Conservation (phyloP, 805 yeast genomes). For the Myxozyma melibiosi region DNA sequence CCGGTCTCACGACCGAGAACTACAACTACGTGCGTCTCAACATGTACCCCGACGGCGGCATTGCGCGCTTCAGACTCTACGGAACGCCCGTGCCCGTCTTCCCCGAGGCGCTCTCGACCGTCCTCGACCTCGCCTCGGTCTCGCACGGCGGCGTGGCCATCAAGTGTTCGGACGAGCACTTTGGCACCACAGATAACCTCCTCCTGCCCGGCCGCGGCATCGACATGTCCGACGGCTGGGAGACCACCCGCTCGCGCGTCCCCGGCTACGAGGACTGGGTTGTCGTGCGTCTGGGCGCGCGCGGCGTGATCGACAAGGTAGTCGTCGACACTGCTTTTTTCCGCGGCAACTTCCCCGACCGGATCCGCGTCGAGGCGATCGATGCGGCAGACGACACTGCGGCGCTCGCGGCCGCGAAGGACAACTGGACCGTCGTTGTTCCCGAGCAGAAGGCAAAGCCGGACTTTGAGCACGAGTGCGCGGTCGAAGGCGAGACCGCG, state of each 20-base stretch:
- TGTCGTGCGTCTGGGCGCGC: constrained; percentile 74
- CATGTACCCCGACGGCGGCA: constrained; percentile 98
- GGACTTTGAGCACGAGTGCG: constrained; percentile 70
- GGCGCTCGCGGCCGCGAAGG: constrained; percentile 47
- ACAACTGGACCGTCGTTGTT: constrained; percentile 67
- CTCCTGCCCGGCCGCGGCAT: constrained; percentile 91
- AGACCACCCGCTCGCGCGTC: constrained; percentile 82
- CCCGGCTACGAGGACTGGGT: constrained; percentile 93
- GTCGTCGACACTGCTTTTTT: constrained; percentile 90
- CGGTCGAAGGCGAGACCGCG: constrained; percentile 39
- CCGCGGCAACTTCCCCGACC: constrained; percentile 93
- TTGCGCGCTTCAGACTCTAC: constrained; percentile 88
- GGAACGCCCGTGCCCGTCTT: constrained; percentile 79
- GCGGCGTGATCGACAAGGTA: constrained; percentile 56
- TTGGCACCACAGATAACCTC: constrained; percentile 87
- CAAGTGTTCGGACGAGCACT: constrained; percentile 85
- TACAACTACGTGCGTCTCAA: constrained; percentile 81
- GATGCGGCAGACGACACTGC: constrained; percentile 42
- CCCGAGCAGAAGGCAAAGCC: constrained; percentile 75
- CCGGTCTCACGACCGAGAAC: constrained; percentile 55
- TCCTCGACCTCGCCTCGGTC: constrained; percentile 77
- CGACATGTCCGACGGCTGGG: constrained; percentile 99
- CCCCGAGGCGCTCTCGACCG: constrained; percentile 50
- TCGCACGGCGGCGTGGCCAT: constrained; percentile 88
- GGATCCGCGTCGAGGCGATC: constrained; percentile 67